Evolutionary conservation across 106 monocot genomes (phyloP), one percentile per base, ranked within the genome.

Genomic region (Triglochin maritima): DNA sequence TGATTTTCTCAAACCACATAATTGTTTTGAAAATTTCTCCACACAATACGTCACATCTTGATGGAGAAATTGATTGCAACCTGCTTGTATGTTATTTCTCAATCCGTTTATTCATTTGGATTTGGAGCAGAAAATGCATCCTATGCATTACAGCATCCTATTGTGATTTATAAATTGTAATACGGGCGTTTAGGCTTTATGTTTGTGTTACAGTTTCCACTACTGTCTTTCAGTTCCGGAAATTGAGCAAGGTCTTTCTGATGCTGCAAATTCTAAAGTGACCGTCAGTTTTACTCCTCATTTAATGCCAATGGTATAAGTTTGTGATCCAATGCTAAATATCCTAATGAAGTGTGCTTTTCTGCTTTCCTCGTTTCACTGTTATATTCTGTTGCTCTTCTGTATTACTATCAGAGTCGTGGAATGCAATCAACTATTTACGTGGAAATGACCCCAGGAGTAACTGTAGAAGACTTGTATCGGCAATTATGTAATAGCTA

Each of bases 391-490:
- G 29, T 29, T 29, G 1, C 29, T 29, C 29, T 29, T 29, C 29
- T 29, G 29, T 29, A 29, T 29, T 29, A 29, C 29, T 29, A 29
- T 29, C 29, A 99, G 92, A 92, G 79, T 63, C 98, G 98, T 69
- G 98, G 98, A 45, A 99, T 99, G 98, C 92, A 99, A 66, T 89
- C 98, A 68, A 92, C 88, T 44, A 89, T 98, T 9, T 99, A 92
- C 50, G 82, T 92, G 3, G 84, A 99, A 81, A 79, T 92, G 89
- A 57, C 79, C 61, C 67, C 84, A 60, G 92, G 89, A n/a, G 92
- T 92, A 6, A 86, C 84, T 63, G 44, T 78, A 69, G 82, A 89
- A 3, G 84, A 99, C 72, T 77, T 92, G 50, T 71, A 89, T 64
- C 62, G 73, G 58, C 82, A 86, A 52, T 71, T 99, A 11, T 64